Evolutionary conservation across 2,329 filamentous ascomycete species (phyloP).

Genomic region (Fonsecaea erecta): DNA sequence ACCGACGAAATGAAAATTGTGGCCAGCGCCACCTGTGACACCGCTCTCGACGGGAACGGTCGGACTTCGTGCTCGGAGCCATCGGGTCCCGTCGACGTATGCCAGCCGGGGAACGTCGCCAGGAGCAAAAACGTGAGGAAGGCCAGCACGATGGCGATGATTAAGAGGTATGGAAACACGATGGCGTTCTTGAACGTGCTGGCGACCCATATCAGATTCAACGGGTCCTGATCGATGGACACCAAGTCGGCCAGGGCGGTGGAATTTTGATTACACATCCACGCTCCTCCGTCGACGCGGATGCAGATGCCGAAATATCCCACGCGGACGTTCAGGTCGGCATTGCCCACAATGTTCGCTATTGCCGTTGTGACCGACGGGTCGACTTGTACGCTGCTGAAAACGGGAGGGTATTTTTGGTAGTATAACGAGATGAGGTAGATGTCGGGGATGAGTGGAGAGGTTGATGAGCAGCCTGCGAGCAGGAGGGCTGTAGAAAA

Average conservation of each 20-base stretch:
- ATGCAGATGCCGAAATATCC: conserved; percentile 99
- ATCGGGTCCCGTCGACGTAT: conserved; percentile 80
- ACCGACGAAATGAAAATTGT: conserved; percentile 79
- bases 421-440: conserved; percentile 99
- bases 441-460: conserved; percentile 90
- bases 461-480: conserved; percentile 95
- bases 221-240: conserved; percentile 86
- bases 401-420: conserved; percentile 78
- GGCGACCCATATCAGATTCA: conserved; percentile 97
- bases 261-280: conserved; percentile 96
- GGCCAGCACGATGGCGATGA: conserved; percentile 96
- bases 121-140: conserved; percentile 95
- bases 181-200: conserved; percentile 98
- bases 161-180: conserved; percentile 95
- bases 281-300: conserved; percentile 85
- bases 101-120: conserved; percentile 96
- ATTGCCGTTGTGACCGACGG: conserved; percentile 86
- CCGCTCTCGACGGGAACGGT: conserved; percentile 87
- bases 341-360: conserved; percentile 83
- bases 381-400: conserved; percentile 85
- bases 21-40: conserved; percentile 89
- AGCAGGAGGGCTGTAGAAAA: conserved; percentile 74
- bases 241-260: conserved; percentile 89
- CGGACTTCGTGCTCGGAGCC: conserved; percentile 90
- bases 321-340: conserved; percentile 84